Conservation (phyloP, 257 asterid genomes). For the Perilla frutescens region DNA sequence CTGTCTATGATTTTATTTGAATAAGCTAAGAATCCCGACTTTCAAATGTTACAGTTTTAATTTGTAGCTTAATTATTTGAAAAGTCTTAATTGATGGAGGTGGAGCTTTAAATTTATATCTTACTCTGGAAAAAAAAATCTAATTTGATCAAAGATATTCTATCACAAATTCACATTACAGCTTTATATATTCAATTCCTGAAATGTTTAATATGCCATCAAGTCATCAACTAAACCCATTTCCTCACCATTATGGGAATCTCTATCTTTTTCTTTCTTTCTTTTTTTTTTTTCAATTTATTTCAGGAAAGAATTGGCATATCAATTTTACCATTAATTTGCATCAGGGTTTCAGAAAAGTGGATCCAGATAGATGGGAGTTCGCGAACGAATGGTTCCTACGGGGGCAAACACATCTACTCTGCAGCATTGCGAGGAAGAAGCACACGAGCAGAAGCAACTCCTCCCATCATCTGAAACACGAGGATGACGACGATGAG, state of each 20-base stretch:
- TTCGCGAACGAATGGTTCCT: constrained; percentile 93
- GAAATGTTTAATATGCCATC: no score
- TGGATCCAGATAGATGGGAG: constrained; percentile 90
- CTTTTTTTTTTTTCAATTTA: background rate
- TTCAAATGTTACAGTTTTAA: no score
- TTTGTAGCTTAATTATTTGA: no score
- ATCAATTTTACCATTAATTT: constrained; percentile 16
- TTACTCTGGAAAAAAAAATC: no score
- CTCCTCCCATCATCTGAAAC: background rate
- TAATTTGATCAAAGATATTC: no score
- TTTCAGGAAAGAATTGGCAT: constrained; percentile 1
- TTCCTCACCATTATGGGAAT: no score
- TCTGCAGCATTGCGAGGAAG: constrained; percentile 66
- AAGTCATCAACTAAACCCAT: no score
- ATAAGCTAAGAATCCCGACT: no score
- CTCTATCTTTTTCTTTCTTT: background rate
- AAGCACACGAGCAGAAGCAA: constrained; percentile 42
- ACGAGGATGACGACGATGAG: constrained; percentile 40
- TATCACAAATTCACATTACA: no score
- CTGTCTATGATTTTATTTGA: no score
- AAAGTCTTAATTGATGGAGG: background rate
- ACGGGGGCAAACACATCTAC: constrained; percentile 71
- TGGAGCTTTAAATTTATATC: background rate
- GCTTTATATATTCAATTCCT: no score
- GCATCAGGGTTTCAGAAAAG: constrained; percentile 78